Percentiles rank a stretch among this genome's conserved stretches.
Evolutionary conservation across 495 filamentous ascomycete species (phyloP).

Genomic region (Thozetella sp.): DNA sequence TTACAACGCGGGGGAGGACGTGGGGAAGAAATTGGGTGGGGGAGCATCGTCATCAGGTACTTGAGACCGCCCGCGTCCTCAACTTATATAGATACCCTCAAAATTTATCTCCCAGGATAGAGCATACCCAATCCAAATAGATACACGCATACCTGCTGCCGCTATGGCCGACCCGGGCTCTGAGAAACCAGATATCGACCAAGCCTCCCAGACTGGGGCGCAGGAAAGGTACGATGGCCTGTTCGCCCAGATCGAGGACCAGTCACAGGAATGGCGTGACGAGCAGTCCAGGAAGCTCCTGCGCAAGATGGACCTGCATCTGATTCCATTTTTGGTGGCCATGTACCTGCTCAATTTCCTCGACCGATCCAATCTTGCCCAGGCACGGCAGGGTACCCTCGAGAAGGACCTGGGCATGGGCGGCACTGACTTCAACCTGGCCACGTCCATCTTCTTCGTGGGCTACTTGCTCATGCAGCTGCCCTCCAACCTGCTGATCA

Average conservation of each 20-base stretch:
- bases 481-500: constrained; percentile 59
- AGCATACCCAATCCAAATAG: too few relatives aligned
- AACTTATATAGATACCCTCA: too few relatives aligned
- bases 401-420: constrained; percentile 46
- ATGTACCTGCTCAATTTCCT: constrained; percentile 49
- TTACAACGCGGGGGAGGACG: too few relatives aligned
- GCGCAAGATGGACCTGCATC: constrained; percentile 40
- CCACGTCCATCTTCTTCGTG: constrained; percentile 59
- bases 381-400: constrained; percentile 43
- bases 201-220: not conserved
- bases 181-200: not conserved
- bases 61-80: too few relatives aligned
- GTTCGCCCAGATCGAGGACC: constrained; percentile 16
- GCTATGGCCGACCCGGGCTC: not conserved
- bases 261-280: constrained; percentile 22
- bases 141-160: too few relatives aligned
- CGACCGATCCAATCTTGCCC: constrained; percentile 42
- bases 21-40: too few relatives aligned
- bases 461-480: constrained; percentile 58
- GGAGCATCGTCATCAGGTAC: too few relatives aligned
- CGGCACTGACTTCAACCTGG: constrained; percentile 53
- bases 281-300: constrained; percentile 22
- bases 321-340: constrained; percentile 38
- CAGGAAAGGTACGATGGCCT: not conserved
- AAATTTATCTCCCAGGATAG: too few relatives aligned